Percentiles rank a stretch among this genome's conserved stretches.
Conservation (phyloP, 164 flowering plant genomes). For the Magnolia sinica region DNA sequence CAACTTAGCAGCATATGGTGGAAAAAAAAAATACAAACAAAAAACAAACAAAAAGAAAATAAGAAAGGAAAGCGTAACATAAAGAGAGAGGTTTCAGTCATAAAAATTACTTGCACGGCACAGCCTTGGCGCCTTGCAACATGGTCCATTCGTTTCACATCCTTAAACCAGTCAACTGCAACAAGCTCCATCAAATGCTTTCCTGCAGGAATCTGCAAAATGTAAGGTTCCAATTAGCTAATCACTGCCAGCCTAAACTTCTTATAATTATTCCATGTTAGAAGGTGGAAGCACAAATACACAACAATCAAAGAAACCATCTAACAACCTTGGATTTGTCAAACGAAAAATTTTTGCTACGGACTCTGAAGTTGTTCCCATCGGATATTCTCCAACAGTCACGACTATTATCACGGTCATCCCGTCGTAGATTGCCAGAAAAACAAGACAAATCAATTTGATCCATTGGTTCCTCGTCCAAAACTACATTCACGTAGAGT, state of each 20-base stretch:
- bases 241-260: background rate
- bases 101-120: slow-evolving; percentile 71
- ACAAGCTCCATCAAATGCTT: slow-evolving; percentile 95
- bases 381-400: slow-evolving; percentile 90
- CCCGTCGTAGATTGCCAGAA: slow-evolving; percentile 72
- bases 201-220: slow-evolving; percentile 78
- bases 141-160: slow-evolving; percentile 95
- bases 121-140: slow-evolving; percentile 93
- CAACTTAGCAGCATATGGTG: background rate
- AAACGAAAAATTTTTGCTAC: slow-evolving; percentile 72
- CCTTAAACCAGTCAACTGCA: slow-evolving; percentile 98
- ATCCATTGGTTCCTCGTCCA: slow-evolving; percentile 66
- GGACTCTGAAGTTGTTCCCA: slow-evolving; percentile 94
- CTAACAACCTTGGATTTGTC: slow-evolving; percentile 77
- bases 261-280: background rate
- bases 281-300: background rate
- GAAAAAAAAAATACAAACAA: background rate
- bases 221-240: background rate
- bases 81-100: background rate
- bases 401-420: slow-evolving; percentile 81
- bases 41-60: background rate
- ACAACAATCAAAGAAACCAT: slow-evolving; percentile 4
- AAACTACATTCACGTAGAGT: slow-evolving; percentile 28
- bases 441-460: slow-evolving; percentile 82
- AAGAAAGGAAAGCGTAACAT: background rate